Evolutionary conservation across 1,139 yeast genomes (phyloP).

Genomic region (Candida sanyaensis): DNA sequence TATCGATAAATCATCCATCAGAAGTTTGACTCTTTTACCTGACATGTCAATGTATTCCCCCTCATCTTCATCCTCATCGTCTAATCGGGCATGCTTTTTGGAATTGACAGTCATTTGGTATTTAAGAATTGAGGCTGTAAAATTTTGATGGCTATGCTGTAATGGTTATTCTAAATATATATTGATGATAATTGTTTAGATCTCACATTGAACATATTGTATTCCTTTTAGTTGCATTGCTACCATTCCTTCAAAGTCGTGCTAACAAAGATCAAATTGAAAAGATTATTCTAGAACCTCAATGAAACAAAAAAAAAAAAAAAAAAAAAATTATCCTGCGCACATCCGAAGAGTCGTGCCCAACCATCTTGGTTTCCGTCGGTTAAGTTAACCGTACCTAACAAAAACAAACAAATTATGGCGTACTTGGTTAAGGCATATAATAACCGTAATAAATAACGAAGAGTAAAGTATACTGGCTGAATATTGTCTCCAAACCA

Average conservation of each 20-base stretch:
- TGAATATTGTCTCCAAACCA: too few relatives aligned
- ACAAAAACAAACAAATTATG: not conserved
- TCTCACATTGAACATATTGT: too few relatives aligned
- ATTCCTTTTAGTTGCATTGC: too few relatives aligned
- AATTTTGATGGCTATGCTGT: too few relatives aligned
- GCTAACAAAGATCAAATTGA: not conserved
- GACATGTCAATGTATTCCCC: slow-evolving; percentile 9
- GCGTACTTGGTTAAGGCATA: too few relatives aligned
- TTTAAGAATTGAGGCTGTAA: not conserved
- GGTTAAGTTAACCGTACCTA: not conserved
- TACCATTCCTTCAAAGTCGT: too few relatives aligned
- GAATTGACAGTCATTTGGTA: not conserved
- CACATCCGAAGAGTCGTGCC: not conserved
- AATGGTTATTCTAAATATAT: too few relatives aligned
- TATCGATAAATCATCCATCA: slow-evolving; percentile 14
- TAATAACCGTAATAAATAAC: too few relatives aligned
- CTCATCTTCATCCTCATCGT: slow-evolving; percentile 12
- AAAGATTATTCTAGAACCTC: not conserved
- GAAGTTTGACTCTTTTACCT: slow-evolving; percentile 16
- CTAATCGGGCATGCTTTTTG: slow-evolving; percentile 10
- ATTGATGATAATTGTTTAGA: too few relatives aligned
- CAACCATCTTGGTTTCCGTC: not conserved
- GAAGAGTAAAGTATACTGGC: too few relatives aligned
- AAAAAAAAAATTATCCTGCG: not conserved
- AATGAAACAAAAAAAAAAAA: not conserved